Conservation (phyloP, 352 stramenopile species). For the Globisporangium takayamanum region DNA sequence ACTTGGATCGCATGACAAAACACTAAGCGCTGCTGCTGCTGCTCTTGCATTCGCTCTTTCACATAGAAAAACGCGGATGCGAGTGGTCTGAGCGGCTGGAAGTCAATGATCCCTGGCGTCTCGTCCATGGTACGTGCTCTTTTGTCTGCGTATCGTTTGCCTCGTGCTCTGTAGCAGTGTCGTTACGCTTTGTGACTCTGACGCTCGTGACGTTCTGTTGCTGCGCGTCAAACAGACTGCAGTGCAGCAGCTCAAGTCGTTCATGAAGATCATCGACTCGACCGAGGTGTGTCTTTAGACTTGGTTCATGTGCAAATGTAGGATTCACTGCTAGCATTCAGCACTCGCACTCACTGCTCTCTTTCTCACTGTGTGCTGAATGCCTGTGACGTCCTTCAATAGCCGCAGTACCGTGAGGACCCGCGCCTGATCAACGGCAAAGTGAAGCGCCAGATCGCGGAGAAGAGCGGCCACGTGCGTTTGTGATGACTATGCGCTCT, state of each 20-base stretch:
- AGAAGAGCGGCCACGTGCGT: slow-evolving; percentile 74
- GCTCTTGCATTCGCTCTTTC: neutral
- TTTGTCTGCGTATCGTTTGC: neutral
- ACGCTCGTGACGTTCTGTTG: neutral
- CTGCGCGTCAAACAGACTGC: slow-evolving; percentile 35
- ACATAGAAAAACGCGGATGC: slow-evolving; percentile 70
- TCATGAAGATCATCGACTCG: slow-evolving; percentile 72
- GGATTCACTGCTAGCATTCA: no score
- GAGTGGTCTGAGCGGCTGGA: slow-evolving; percentile 66
- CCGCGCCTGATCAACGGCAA: slow-evolving; percentile 81
- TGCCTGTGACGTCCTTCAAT: neutral
- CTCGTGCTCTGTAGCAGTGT: neutral
- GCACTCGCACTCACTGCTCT: neutral
- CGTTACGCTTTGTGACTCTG: neutral
- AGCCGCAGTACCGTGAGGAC: slow-evolving; percentile 65
- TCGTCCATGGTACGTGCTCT: slow-evolving; percentile 51
- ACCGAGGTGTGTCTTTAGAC: slow-evolving; percentile 41
- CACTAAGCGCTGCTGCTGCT: neutral
- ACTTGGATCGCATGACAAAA: neutral
- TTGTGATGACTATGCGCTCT: neutral
- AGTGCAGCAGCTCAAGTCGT: slow-evolving; percentile 81
- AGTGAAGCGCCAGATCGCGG: slow-evolving; percentile 71
- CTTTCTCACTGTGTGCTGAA: neutral
- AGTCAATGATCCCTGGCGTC: slow-evolving; percentile 74
- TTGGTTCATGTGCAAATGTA: neutral